These are phyloP conservation scores for Sporothrix globosa DNA, from an alignment of 2,329 filamentous ascomycete genomes.

Conservation along the genomic window DNA sequence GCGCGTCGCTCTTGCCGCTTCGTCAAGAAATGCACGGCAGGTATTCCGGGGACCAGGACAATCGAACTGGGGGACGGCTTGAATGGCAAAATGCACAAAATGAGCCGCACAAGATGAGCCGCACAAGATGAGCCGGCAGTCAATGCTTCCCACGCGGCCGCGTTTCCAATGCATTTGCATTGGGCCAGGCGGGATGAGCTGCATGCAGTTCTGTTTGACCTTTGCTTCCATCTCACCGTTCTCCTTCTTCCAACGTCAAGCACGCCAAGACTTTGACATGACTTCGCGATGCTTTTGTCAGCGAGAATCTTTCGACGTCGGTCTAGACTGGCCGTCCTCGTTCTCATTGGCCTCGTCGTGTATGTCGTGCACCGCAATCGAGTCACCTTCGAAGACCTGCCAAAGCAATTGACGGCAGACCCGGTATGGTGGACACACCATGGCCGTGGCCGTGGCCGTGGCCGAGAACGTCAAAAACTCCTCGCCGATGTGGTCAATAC, in stretches of 20 bases:
- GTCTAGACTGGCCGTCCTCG: constrained; percentile 3
- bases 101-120: neutral
- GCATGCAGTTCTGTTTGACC: neutral
- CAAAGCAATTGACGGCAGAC: neutral
- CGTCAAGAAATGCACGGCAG: neutral
- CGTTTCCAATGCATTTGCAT: neutral
- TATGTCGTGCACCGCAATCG: neutral
- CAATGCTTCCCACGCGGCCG: constrained; percentile 1
- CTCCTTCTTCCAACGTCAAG: neutral
- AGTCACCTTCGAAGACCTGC: neutral
- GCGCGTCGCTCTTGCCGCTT: neutral
- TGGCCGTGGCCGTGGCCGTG: neutral
- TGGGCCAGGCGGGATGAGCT: neutral
- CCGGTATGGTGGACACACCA: neutral
- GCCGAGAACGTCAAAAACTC: neutral
- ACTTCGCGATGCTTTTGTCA: constrained; percentile 7
- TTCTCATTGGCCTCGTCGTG: neutral
- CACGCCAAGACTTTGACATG: neutral
- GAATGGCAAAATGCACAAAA: neutral
- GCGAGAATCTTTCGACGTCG: constrained; percentile 21
- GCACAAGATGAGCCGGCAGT: neutral
- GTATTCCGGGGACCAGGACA: neutral
- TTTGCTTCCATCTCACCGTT: neutral
- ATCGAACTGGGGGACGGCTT: neutral
- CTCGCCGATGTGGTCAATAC: constrained; percentile 21